Evolutionary conservation across 495 filamentous ascomycete species (phyloP).

Genomic region (Xylaria longipes): DNA sequence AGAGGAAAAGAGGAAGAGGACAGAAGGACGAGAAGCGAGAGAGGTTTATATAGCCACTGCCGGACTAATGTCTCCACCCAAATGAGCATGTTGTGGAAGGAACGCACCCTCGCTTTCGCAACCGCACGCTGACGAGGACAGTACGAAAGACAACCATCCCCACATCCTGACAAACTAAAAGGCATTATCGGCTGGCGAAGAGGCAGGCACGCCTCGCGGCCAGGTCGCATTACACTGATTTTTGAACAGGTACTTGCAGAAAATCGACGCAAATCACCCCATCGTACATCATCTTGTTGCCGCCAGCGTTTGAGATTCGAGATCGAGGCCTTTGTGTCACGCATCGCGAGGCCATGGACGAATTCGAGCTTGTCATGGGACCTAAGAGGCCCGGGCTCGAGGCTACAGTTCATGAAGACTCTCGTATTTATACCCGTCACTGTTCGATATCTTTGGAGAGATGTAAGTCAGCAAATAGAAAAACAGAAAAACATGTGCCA

Average conservation of each 20-base stretch:
- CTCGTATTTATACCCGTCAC: background rate
- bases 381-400: background rate
- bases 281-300: background rate
- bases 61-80: background rate
- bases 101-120: background rate
- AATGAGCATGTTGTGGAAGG: constrained; percentile 1
- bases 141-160: background rate
- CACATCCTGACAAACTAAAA: background rate
- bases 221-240: background rate
- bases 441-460: background rate
- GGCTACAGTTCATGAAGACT: background rate
- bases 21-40: background rate
- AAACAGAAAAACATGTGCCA: background rate
- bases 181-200: background rate
- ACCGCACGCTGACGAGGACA: background rate
- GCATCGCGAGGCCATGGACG: background rate
- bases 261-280: background rate
- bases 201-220: background rate
- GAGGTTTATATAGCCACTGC: constrained; percentile 11
- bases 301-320: background rate
- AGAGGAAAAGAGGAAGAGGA: background rate
- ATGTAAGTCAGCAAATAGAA: background rate
- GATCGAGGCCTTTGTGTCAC: background rate
- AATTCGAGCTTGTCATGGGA: background rate
- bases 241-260: background rate